Evolutionary conservation across 352 stramenopile genomes (phyloP).

Genomic region (Phytopythium helicoides): DNA sequence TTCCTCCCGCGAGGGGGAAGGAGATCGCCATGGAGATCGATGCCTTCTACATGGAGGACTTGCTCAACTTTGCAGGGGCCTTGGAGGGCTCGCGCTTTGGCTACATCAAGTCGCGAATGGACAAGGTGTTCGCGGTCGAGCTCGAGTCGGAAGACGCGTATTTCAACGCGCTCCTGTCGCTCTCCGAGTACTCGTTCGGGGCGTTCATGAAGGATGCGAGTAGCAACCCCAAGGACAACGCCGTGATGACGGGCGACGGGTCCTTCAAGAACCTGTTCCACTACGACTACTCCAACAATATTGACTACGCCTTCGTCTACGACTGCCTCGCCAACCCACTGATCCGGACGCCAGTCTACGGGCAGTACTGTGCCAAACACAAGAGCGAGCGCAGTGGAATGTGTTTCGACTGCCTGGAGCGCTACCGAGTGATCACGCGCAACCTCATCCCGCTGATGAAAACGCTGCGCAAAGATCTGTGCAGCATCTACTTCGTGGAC

Average conservation of each 20-base stretch:
- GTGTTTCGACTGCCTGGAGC: constrained; percentile 9
- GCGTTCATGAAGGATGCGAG: constrained; percentile 5
- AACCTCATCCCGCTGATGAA: constrained; percentile 18
- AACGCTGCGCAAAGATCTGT: constrained; percentile 16
- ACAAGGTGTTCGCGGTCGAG: constrained; percentile 1
- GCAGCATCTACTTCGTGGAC: constrained; percentile 20
- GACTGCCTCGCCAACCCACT: constrained; percentile 3
- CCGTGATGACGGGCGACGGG: no score
- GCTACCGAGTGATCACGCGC: constrained; percentile 1
- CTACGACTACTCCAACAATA: constrained; percentile 9
- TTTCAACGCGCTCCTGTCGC: constrained; percentile 6
- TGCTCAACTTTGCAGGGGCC: no score
- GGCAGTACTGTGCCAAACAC: constrained; percentile 6
- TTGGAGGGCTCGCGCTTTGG: neutral
- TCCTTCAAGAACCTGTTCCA: constrained; percentile 2
- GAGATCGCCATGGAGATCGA: no score
- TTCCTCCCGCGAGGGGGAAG: no score
- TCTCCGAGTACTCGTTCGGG: constrained; percentile 9
- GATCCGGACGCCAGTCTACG: constrained; percentile 7
- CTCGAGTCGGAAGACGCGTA: constrained; percentile 7
- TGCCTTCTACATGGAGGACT: no score
- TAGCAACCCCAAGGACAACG: no score
- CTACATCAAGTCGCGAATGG: constrained; percentile 4
- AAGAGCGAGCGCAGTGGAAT: constrained; percentile 4
- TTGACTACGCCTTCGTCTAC: constrained; percentile 9